Conservation (phyloP, 202 grass and related monocot species). For the Schoenoplectus tabernaemontani region DNA sequence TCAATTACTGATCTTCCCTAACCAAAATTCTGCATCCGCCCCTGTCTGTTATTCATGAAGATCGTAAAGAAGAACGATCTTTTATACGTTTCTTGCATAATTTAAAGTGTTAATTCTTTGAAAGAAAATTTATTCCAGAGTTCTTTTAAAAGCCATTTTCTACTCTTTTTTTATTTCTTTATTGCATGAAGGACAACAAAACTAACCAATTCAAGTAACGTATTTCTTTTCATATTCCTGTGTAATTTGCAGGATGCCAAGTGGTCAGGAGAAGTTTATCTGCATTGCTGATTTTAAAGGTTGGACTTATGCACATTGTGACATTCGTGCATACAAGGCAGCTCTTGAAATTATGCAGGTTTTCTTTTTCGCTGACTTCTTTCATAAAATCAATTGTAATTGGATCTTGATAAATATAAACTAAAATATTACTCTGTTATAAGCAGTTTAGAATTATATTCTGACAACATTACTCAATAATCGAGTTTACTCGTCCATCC, state of each 20-base stretch:
- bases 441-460: neutral
- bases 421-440: neutral
- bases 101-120: neutral
- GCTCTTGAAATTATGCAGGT: slow-evolving; percentile 79
- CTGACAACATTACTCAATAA: no score
- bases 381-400: neutral
- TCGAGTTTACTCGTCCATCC: no score
- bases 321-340: slow-evolving; percentile 45
- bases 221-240: no score
- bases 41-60: neutral
- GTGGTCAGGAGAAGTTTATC: slow-evolving; percentile 71
- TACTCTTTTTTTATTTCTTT: no score
- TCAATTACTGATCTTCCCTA: no score
- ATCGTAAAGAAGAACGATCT: neutral
- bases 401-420: neutral
- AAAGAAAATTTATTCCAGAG: neutral
- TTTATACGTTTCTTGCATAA: neutral
- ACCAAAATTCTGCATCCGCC: no score
- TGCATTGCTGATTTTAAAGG: slow-evolving; percentile 62
- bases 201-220: neutral
- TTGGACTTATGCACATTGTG: slow-evolving; percentile 58
- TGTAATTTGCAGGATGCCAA: slow-evolving; percentile 50
- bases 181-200: neutral
- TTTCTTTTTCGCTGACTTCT: neutral
- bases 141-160: neutral